Evolutionary conservation across 2,329 filamentous ascomycete species (phyloP), one percentile per base, ranked within the genome.

Genomic region (Aureobasidium zeae): DNA sequence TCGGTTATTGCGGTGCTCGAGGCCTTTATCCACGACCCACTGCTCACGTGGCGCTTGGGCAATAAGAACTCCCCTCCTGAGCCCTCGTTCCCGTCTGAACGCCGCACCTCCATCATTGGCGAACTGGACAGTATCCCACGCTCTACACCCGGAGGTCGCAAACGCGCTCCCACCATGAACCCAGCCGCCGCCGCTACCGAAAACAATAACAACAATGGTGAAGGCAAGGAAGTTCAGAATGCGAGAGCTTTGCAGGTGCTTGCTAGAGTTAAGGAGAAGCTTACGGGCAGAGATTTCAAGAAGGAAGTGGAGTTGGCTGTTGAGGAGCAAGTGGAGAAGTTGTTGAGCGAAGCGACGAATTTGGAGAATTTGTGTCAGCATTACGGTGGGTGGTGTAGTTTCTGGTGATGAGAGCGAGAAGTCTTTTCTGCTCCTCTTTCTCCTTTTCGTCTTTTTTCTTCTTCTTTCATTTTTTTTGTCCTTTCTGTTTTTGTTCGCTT

Each of bases 1-100:
- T 94, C 87, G 30, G 76, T 99, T 47, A 95, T 98, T 86, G 91
- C 91, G 21, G 91, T 99, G 15, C 70, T 98, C 45, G 91, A 99
- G 75, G 91, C 91, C 52, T 99, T 99, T 67, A 95, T 99, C 53
- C 93, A 99, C 61, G 91, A 99, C 62, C 91, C 93, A n/a, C 76
- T 99, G 30, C 83, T 98, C 44, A 98, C 88, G 36, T 99, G 91
- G 91, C 83, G 91, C 54, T 76, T 99, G 34, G 74, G 74, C 50
- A 71, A 72, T 47, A 73, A 74, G 47, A 76, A 80, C 50, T 76
- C 74, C 5, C 76, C 77, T 2, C 71, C 70, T 4, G 69, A 76
- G 44, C 70, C 74, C 21, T 72, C 74, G 25, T 78, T 79, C 61
- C 69, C 69, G 5, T 73, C 74, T 0, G 77, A 80, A 53, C 75